Evolutionary conservation across 257 asterid genomes (phyloP), one percentile per base, ranked within the genome.

Genomic region (Verbena officinalis): DNA sequence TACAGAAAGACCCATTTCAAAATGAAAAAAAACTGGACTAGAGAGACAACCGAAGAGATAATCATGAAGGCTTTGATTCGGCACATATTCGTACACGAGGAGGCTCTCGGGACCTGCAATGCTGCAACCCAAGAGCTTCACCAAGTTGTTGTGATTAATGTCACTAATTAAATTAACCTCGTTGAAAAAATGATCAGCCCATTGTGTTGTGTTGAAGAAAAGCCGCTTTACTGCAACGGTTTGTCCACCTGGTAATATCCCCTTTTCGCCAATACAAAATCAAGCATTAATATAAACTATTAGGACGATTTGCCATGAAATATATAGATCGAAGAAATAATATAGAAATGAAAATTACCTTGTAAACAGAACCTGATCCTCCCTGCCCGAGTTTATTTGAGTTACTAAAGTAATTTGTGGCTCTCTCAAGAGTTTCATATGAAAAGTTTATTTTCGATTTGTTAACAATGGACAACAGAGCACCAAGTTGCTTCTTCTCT

Each of bases 61-160:
- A 33, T 86, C 88, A 11, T 76, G 87, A 50, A 89, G 89, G 79
- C 95, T 89, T 45, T 80, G 86, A 55, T 86, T 89, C n/a, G 96
- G 76, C 46, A 82, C 80, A 0, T 73, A 89, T 55, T 83, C 96
- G 13, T 86, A 89, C 36, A 86, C 95, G 5, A 89, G 93, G 43
- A 89, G 86, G 46, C 95, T 86, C 73, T 86, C 96, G 0, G 96
- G 96, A 42, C 95, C 96, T 22, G 92, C 81, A 59, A 86, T 79
- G 84, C 96, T 86, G 84, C 90, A 89, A 4, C 95, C 95, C 64
- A 84, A 73, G 53, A 89, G 84, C 81, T 76, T 81, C 73, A 84
- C 95, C 34, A 89, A 73, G 77, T 89, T 86, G 33, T 53, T 77
- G 63, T 89, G 95, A 45, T 89, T 68, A 11, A 86, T 71, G 56